Evolutionary conservation across 495 filamentous ascomycete species (phyloP).

Genomic region (Astrocystis sublimbata): DNA sequence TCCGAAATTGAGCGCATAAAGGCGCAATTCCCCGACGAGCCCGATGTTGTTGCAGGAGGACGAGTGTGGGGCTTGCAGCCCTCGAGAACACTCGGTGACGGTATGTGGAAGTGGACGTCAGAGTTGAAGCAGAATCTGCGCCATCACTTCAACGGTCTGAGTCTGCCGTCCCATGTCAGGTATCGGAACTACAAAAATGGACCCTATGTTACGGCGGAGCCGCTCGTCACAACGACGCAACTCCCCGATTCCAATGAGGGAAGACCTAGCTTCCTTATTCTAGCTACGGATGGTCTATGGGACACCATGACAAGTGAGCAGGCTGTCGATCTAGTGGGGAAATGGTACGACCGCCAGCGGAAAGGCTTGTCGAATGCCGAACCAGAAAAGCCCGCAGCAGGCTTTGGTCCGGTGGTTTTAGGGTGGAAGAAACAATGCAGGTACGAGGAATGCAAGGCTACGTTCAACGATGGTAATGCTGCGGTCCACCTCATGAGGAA

Average conservation of each 20-base stretch:
- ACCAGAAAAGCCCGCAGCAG: constrained; percentile 11
- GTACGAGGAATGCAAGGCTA: constrained; percentile 27
- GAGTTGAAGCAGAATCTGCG: constrained; percentile 46
- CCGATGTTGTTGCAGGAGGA: constrained; percentile 53
- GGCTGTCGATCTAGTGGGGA: constrained; percentile 58
- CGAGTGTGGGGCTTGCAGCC: constrained; percentile 58
- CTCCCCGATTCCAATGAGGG: constrained; percentile 39
- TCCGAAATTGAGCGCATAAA: constrained; percentile 53
- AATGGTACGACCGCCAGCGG: constrained; percentile 50
- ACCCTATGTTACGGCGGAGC: constrained; percentile 67
- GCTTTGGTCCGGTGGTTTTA: constrained; percentile 23
- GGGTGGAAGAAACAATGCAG: constrained; percentile 27
- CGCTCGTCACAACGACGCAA: constrained; percentile 57
- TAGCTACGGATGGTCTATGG: constrained; percentile 68
- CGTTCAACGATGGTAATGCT: constrained; percentile 59
- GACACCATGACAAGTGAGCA: constrained; percentile 59
- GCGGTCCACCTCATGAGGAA: constrained; percentile 64
- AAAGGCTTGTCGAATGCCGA: constrained; percentile 17
- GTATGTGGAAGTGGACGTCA: constrained; percentile 62
- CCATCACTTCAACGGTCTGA: constrained; percentile 49
- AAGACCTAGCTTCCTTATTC: constrained; percentile 56
- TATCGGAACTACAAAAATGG: constrained; percentile 48
- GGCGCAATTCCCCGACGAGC: constrained; percentile 60
- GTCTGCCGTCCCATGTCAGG: constrained; percentile 38
- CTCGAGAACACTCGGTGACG: constrained; percentile 65